A percentile compares a stretch with the other conserved stretches of the same genome.
Evolutionary conservation across 768 basidiomycete species (phyloP).

Genomic region (Neoboletus magnificus): DNA sequence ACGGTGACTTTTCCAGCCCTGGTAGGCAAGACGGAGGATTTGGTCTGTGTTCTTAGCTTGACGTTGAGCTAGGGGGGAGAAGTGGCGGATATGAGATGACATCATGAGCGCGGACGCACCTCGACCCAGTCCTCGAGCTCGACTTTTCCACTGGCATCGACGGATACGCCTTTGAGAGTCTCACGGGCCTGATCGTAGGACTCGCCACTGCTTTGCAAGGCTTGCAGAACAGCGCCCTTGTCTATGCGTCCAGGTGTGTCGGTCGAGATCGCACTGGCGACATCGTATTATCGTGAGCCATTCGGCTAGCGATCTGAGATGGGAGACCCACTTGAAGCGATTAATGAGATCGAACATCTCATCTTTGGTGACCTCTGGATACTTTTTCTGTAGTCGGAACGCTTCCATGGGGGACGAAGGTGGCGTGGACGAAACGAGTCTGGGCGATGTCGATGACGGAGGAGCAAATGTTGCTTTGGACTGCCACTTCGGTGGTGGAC

Average conservation of each 20-base stretch:
- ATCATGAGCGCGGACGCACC: constrained; percentile 43
- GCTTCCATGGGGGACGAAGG: constrained; percentile 60
- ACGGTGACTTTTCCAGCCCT: constrained; percentile 91
- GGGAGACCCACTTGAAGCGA: constrained; percentile 82
- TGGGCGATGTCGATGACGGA: constrained; percentile 12
- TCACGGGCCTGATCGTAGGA: constrained; percentile 89
- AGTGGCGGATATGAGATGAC: constrained; percentile 17
- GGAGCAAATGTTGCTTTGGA: constrained; percentile 4
- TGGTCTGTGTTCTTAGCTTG: constrained; percentile 61
- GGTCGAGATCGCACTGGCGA: constrained; percentile 63
- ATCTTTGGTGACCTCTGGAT: constrained; percentile 85
- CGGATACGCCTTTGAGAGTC: constrained; percentile 88
- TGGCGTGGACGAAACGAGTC: constrained; percentile 7
- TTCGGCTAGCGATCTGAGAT: background rate
- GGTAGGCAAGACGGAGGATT: constrained; percentile 47
- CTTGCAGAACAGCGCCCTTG: constrained; percentile 76
- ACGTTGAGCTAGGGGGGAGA: constrained; percentile 60
- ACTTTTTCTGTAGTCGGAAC: constrained; percentile 86
- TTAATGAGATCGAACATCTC: constrained; percentile 94
- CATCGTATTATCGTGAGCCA: background rate
- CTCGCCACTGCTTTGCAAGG: constrained; percentile 75
- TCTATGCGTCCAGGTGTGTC: constrained; percentile 81
- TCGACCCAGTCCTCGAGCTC: constrained; percentile 99
- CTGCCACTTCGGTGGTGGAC: constrained; percentile 14
- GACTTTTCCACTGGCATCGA: constrained; percentile 93